Evolutionary conservation across 2,329 filamentous ascomycete species (phyloP).

Genomic region (Aspergillus sp.): DNA sequence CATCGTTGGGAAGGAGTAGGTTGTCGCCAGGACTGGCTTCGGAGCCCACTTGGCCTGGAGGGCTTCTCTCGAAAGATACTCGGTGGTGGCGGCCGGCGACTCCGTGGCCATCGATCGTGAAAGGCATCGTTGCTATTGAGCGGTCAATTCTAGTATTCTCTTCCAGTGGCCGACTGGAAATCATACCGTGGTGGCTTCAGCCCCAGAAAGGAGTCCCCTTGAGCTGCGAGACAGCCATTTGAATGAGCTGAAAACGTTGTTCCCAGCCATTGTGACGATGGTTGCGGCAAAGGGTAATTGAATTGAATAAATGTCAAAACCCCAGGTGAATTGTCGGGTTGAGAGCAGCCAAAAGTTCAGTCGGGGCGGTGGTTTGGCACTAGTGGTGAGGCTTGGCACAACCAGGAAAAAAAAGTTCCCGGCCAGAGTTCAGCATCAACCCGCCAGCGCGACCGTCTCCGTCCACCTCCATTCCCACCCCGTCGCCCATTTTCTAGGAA

Average conservation of each 20-base stretch:
- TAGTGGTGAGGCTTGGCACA: slow-evolving; percentile 34
- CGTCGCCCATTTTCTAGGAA: slow-evolving; percentile 9
- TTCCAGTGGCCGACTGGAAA: not conserved
- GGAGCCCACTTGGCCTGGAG: slow-evolving; percentile 39
- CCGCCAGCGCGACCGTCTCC: slow-evolving; percentile 17
- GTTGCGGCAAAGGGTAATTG: not conserved
- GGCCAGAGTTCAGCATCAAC: slow-evolving; percentile 23
- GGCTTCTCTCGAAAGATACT: slow-evolving; percentile 25
- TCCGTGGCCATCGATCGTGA: slow-evolving; percentile 53
- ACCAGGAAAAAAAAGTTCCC: slow-evolving; percentile 40
- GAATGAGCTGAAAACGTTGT: slow-evolving; percentile 36
- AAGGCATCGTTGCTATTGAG: slow-evolving; percentile 42
- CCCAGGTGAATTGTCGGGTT: slow-evolving; percentile 5
- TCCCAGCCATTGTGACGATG: slow-evolving; percentile 35
- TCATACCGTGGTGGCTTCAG: slow-evolving; percentile 39
- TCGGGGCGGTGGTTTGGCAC: slow-evolving; percentile 30
- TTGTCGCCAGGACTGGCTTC: slow-evolving; percentile 73
- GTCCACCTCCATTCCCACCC: slow-evolving; percentile 7
- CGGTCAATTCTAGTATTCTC: not conserved
- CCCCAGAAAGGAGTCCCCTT: slow-evolving; percentile 33
- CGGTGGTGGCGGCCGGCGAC: slow-evolving; percentile 29
- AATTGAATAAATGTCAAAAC: not conserved
- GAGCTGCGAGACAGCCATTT: slow-evolving; percentile 40
- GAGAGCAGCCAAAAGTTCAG: slow-evolving; percentile 34
- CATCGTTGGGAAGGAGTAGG: slow-evolving; percentile 86